Evolutionary conservation across 495 filamentous ascomycete species (phyloP).

Genomic region (Penicillium ochrochloron): DNA sequence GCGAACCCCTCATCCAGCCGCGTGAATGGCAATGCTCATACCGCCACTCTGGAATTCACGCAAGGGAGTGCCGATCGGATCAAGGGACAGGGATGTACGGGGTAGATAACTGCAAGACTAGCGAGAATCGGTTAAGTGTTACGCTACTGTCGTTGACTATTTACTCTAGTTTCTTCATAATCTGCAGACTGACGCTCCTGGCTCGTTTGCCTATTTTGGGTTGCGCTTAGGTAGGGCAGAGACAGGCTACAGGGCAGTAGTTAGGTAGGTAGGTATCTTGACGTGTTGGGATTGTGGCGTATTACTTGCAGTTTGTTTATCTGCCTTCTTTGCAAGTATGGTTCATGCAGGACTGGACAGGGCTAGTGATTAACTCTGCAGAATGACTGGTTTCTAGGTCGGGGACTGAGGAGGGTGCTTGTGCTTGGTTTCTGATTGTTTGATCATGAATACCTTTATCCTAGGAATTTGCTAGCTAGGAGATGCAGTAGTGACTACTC

Average conservation of each 20-base stretch:
- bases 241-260: background rate
- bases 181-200: background rate
- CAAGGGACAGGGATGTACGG: constrained; percentile 17
- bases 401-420: background rate
- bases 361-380: constrained; percentile 4
- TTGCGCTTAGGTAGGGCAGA: background rate
- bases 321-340: background rate
- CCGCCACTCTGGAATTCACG: constrained; percentile 23
- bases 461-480: background rate
- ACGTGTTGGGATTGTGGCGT: constrained; percentile 3
- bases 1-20: constrained; percentile 12
- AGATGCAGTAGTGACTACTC: background rate
- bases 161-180: background rate
- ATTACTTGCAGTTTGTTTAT: constrained; percentile 13
- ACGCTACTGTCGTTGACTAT: background rate
- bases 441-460: background rate
- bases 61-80: constrained; percentile 28
- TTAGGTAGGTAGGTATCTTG: background rate
- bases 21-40: constrained; percentile 9
- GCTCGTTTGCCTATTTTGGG: background rate
- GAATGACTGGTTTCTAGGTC: background rate
- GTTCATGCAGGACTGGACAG: constrained; percentile 4
- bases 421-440: background rate
- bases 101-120: constrained; percentile 3
- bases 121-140: background rate